Evolutionary conservation across 345 rosid genomes (phyloP), one percentile per base, ranked within the genome.

Genomic region (Rhodomyrtus tomentosa): DNA sequence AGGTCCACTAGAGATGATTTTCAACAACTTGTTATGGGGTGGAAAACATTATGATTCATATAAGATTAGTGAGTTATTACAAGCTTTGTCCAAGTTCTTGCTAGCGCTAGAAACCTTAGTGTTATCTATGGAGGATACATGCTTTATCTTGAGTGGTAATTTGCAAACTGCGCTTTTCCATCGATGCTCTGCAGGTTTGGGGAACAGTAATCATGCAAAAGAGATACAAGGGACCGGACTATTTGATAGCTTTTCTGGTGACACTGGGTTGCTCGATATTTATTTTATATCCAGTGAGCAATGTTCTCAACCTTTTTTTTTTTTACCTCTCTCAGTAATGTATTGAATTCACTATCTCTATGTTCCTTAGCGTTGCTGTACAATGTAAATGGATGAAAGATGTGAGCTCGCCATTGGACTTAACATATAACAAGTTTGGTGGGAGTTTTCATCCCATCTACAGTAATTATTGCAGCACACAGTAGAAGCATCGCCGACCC

Each of bases 181-280:
- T 55, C 29, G 51, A 56, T 79, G 50, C 54, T 32, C 32, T 73
- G 40, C 88, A 94, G 98, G 89, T 93, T 49, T 95, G 99, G 98
- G 98, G 98, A 40, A 94, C 96, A 84, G 86, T 93, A 82, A 96
- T 95, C 14, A 95, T 96, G 99, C 98, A 95, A 90, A 96, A 96
- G 88, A 94, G 81, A 90, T 96, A 95, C 84, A 94, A 87, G 84
- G 98, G 96, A 48, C 91, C 89, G 72, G 98, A 96, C 90, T 95
- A 96, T 92, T 85, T 92, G 87, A 82, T 94, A 73, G 98, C 99
- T 83, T 94, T 97, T 84, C 86, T 96, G 36, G 99, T 96, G 87
- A 95, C 98, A 27, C 83, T 95, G 62, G 99, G 99, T 5, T 96
- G 99, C 89, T 94, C 98, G 32, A 87, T 95, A 85, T 96, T 97